phyloP scores from a whole-genome alignment of 768 basidiomycete species.

The Calocera cornea region DNA sequence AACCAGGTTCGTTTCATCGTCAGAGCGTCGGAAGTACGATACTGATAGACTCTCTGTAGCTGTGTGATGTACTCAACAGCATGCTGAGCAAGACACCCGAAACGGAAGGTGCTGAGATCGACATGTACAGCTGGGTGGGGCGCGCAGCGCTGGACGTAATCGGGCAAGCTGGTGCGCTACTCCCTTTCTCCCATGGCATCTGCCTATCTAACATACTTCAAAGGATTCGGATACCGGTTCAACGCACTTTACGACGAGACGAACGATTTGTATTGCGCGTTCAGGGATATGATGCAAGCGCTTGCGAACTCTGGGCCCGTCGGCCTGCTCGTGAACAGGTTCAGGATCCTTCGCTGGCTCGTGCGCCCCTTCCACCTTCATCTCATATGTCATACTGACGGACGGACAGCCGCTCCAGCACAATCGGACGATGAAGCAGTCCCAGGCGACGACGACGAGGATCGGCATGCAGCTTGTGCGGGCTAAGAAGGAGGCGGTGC shows the following conservation, averaged over 20 bases:
- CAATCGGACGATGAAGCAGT: slow-evolving; percentile 32
- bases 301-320: slow-evolving; percentile 26
- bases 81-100: slow-evolving; percentile 14
- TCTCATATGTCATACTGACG: too few relatives aligned
- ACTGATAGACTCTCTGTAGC: slow-evolving; percentile 30
- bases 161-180: slow-evolving; percentile 44
- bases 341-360: background rate
- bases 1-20: slow-evolving; percentile 35
- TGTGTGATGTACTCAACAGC: slow-evolving; percentile 34
- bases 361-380: background rate
- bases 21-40: slow-evolving; percentile 10
- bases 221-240: slow-evolving; percentile 64
- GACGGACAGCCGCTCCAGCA: slow-evolving; percentile 35
- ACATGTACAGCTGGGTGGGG: slow-evolving; percentile 52
- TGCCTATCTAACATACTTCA: slow-evolving; percentile 16
- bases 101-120: slow-evolving; percentile 25
- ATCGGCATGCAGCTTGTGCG: slow-evolving; percentile 50
- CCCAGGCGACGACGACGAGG: slow-evolving; percentile 35
- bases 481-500: slow-evolving; percentile 65
- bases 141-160: slow-evolving; percentile 65
- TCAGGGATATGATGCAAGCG: slow-evolving; percentile 73
- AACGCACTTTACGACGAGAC: slow-evolving; percentile 67
- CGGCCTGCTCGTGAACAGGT: slow-evolving; percentile 7
- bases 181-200: background rate
- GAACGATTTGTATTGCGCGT: slow-evolving; percentile 64